phyloP scores from a whole-genome alignment of 2,329 filamentous ascomycete genomes.

The Dryadomyces quercus-mongolicae region DNA sequence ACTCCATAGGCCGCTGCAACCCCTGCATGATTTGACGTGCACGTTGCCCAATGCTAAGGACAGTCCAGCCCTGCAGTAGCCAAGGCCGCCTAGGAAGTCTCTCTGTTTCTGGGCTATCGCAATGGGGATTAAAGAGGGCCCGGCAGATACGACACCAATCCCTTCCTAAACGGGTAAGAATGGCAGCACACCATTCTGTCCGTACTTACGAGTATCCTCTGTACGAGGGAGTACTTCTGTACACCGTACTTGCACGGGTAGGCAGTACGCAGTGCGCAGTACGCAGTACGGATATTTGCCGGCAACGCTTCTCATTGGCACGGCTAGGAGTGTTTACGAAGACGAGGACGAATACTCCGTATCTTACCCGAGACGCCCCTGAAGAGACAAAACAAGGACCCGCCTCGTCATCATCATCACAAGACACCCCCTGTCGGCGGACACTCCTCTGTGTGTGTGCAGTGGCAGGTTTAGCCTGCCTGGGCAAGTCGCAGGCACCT shows the following conservation, averaged over 20 bases:
- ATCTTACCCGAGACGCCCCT: background rate
- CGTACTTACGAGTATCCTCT: background rate
- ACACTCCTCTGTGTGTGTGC: background rate
- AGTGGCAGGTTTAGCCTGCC: background rate
- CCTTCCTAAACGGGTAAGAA: background rate
- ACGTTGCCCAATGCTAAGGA: background rate
- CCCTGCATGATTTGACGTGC: background rate
- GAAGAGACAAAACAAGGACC: conserved; percentile 5
- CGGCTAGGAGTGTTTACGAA: too few relatives aligned
- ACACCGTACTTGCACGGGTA: too few relatives aligned
- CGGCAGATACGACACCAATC: background rate
- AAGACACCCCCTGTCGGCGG: conserved; percentile 7
- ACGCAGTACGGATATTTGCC: background rate
- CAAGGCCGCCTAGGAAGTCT: too few relatives aligned
- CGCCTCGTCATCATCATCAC: conserved; percentile 7
- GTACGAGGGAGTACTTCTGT: too few relatives aligned
- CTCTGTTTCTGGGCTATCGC: too few relatives aligned
- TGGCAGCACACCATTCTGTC: background rate
- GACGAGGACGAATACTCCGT: too few relatives aligned
- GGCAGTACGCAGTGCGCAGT: background rate
- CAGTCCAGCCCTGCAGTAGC: conserved; percentile 7
- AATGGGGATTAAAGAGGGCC: background rate
- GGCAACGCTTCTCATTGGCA: background rate
- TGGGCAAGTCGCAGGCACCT: background rate
- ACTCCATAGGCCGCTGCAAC: too few relatives aligned